Evolutionary conservation across 2,329 filamentous ascomycete genomes (phyloP), one percentile per base, ranked within the genome.

Genomic region (Grosmannia serpens): DNA sequence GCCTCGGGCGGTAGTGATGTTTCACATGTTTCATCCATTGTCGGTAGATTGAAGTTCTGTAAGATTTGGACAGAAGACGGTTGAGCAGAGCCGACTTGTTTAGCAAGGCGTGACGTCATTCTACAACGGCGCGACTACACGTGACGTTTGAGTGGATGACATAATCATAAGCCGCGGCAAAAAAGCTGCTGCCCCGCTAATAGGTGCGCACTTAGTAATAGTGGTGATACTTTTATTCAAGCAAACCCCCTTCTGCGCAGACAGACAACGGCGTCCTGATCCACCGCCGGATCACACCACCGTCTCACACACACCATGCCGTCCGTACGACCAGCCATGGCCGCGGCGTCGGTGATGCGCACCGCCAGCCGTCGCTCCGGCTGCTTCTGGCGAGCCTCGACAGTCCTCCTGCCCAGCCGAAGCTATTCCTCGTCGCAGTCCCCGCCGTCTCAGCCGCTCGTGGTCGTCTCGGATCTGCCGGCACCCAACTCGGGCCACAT

Each of bases 401-500:
- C 49, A 33, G 27, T 15, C 17, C 17, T 33, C 17, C 29, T 33
- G 17, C 20, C 15, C 20, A 24, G 27, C 11, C 53, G 38, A 24
- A 31, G 26, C 24, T 47, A 33, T 24, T 24, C 53, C 22, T 33
- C 27, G 65, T 56, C 54, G 7, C 17, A 55, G 5, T 54, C 58
- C 17, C 29, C 73, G 35, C 70, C 70, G 41, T 57, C 70, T 6
- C 73, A 71, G 51, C 77, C 83, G 13, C 73, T 85, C 53, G 75
- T 95, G 72, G 85, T 86, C 68, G 80, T 89, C 64, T 86, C 83
- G 61, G 84, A 87, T 71, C 74, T 96, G 54, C 86, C 88, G 50
- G 88, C 91, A 3, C 85, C 90, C 0, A 83, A 86, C 67, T 83
- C 83, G 22, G 94, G 92, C 63, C 87, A 87, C 74, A 94, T 97